Percentiles rank a stretch among this genome's conserved stretches.
These are phyloP conservation scores for Alopecurus myosuroides DNA, from an alignment of 176 grass and related monocot species.

Conservation along the genomic window DNA sequence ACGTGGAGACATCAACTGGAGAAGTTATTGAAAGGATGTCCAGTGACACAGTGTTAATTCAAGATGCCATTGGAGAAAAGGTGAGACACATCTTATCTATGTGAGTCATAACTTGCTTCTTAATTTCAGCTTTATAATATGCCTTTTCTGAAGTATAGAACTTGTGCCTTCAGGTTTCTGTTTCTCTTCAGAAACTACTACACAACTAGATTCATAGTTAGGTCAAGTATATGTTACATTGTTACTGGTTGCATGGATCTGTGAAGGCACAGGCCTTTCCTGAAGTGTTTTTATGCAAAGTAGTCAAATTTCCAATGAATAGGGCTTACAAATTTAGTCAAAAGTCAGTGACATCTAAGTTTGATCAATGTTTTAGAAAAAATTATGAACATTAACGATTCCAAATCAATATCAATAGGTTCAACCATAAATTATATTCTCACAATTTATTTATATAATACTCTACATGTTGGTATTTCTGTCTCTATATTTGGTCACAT, in stretches of 20 bases:
- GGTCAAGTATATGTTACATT: neutral
- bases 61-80: conserved; percentile 85
- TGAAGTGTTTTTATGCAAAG: neutral
- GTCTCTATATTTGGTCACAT: no score
- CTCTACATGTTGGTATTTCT: no score
- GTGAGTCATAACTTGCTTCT: neutral
- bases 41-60: conserved; percentile 70
- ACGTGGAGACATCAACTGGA: conserved; percentile 64
- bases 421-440: no score
- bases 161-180: neutral
- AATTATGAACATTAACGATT: no score
- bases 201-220: neutral
- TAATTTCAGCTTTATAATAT: neutral
- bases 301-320: no score
- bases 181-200: neutral
- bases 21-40: conserved; percentile 78
- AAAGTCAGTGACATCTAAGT: no score
- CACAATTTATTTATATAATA: no score
- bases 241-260: neutral
- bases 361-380: no score
- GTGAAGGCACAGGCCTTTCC: neutral
- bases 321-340: no score
- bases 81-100: conserved; percentile 19
- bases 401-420: no score
- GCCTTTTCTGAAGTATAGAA: neutral